Percentiles rank a stretch among this genome's conserved stretches.
Evolutionary conservation across 1,139 yeast species (phyloP).

Genomic region (Diutina neorugosa): DNA sequence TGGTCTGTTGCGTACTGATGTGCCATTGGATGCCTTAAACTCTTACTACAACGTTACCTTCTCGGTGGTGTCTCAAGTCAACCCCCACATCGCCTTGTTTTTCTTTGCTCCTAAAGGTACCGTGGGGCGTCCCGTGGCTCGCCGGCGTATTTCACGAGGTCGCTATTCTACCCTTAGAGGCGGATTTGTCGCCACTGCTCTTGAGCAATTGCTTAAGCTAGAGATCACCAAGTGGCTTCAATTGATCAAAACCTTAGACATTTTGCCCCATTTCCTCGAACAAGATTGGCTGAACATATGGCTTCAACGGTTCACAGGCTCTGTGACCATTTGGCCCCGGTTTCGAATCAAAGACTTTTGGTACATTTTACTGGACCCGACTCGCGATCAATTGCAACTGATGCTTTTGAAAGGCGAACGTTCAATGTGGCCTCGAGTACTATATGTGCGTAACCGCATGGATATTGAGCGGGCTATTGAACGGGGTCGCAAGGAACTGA

Average conservation of each 20-base stretch:
- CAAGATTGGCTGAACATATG: conserved; percentile 77
- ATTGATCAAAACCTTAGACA: conserved; percentile 50
- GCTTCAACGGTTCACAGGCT: conserved; percentile 63
- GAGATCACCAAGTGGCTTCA: conserved; percentile 71
- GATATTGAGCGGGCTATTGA: conserved; percentile 55
- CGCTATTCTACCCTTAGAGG: conserved; percentile 47
- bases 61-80: conserved; percentile 69
- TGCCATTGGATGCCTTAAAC: conserved; percentile 57
- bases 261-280: conserved; percentile 56
- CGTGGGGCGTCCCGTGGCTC: conserved; percentile 68
- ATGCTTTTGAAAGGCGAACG: conserved; percentile 55
- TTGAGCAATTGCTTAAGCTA: conserved; percentile 57
- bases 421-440: conserved; percentile 53
- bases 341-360: conserved; percentile 46
- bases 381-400: conserved; percentile 39
- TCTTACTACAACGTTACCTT: conserved; percentile 72
- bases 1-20: conserved; percentile 62
- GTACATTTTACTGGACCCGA: conserved; percentile 60
- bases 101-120: conserved; percentile 74
- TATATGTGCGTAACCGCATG: conserved; percentile 53
- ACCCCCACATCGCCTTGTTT: conserved; percentile 69
- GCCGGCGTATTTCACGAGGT: conserved; percentile 32
- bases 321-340: conserved; percentile 69
- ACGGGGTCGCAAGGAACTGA: conserved; percentile 22
- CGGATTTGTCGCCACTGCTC: conserved; percentile 63